Evolutionary conservation across 768 basidiomycete genomes (phyloP).

Genomic region (Inosperma sp.): DNA sequence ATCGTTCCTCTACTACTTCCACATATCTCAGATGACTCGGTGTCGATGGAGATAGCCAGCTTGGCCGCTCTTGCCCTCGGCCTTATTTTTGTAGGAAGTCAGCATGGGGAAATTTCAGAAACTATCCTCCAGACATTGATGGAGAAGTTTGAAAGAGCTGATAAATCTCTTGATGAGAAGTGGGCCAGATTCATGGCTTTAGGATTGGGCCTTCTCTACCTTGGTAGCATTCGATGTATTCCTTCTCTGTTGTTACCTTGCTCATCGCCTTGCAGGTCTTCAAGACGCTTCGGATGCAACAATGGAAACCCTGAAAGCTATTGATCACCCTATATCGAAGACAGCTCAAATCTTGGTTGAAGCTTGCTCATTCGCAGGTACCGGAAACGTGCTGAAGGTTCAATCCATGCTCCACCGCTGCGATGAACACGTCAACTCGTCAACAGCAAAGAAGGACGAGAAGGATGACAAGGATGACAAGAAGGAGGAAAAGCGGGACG

Average conservation of each 20-base stretch:
- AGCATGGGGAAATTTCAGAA: constrained; percentile 86
- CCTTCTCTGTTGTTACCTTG: neutral
- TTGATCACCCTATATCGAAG: constrained; percentile 87
- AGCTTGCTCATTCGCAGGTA: constrained; percentile 91
- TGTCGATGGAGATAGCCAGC: constrained; percentile 85
- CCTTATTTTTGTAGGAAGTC: constrained; percentile 93
- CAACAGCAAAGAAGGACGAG: constrained; percentile 40
- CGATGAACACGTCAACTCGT: constrained; percentile 74
- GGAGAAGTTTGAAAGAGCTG: constrained; percentile 64
- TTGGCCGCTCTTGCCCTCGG: constrained; percentile 86
- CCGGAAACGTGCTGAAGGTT: constrained; percentile 90
- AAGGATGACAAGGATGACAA: constrained; percentile 47
- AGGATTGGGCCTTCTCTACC: constrained; percentile 84
- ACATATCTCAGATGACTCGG: constrained; percentile 71
- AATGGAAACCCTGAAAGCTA: constrained; percentile 87
- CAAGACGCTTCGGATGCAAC: constrained; percentile 94
- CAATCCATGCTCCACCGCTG: constrained; percentile 92
- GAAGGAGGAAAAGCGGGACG: constrained; percentile 60
- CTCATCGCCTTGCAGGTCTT: constrained; percentile 51
- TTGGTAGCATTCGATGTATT: constrained; percentile 51
- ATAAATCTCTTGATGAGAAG: constrained; percentile 79
- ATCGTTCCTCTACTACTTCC: constrained; percentile 74
- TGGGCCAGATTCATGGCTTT: constrained; percentile 91
- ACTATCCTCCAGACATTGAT: constrained; percentile 88
- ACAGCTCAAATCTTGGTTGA: constrained; percentile 91